Evolutionary conservation across 495 filamentous ascomycete genomes (phyloP).

Genomic region (Annulohypoxylon bovei): DNA sequence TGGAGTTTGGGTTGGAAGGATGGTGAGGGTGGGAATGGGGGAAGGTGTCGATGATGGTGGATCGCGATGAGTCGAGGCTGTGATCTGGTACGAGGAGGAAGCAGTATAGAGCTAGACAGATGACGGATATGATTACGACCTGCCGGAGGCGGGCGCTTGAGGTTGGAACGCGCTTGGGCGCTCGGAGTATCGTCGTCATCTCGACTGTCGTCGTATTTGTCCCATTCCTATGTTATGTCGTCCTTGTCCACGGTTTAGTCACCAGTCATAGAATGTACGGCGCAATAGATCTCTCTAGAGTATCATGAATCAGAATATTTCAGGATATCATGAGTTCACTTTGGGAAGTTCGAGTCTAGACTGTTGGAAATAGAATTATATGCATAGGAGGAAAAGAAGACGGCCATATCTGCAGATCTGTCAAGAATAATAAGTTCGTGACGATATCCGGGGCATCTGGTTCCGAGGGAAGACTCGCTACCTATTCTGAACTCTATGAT

Average conservation of each 20-base stretch:
- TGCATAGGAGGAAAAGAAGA: neutral
- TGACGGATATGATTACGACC: conserved; percentile 40
- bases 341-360: neutral
- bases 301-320: neutral
- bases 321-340: neutral
- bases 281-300: neutral
- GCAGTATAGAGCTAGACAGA: conserved; percentile 51
- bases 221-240: neutral
- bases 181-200: conserved; percentile 13
- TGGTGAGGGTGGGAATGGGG: conserved; percentile 4
- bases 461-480: conserved; percentile 21
- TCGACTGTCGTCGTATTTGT: conserved; percentile 12
- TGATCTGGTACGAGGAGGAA: conserved; percentile 47
- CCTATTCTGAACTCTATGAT: neutral
- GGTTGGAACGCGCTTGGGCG: conserved; percentile 16
- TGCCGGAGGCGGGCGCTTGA: conserved; percentile 48
- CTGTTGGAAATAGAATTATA: neutral
- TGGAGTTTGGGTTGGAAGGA: neutral
- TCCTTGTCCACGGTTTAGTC: too few relatives aligned
- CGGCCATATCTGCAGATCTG: conserved; percentile 25
- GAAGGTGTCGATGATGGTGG: conserved; percentile 26
- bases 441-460: conserved; percentile 31
- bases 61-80: conserved; percentile 39
- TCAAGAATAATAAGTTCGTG: conserved; percentile 6
- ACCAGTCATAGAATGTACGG: too few relatives aligned